These are phyloP conservation scores for Apiospora koreana DNA, from an alignment of 2,329 filamentous ascomycete genomes.

Conservation along the genomic window DNA sequence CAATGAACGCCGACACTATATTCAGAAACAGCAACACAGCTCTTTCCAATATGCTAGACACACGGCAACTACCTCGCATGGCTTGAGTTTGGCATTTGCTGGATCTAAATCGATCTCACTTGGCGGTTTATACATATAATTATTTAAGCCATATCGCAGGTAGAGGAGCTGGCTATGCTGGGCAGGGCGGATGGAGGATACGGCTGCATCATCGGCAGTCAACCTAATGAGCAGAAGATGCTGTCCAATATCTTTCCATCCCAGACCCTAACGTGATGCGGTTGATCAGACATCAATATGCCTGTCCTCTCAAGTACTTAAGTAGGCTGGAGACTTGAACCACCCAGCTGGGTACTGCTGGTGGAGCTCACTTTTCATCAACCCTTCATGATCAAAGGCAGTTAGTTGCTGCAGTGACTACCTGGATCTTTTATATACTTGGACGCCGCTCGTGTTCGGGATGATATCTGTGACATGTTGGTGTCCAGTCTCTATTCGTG, in stretches of 20 bases:
- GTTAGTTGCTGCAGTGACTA: background rate
- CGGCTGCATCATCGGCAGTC: background rate
- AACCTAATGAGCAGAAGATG: background rate
- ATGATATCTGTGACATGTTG: background rate
- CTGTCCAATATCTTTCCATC: background rate
- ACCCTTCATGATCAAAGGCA: background rate
- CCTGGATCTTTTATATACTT: background rate
- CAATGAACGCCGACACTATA: background rate
- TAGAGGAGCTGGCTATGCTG: background rate
- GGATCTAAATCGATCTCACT: background rate
- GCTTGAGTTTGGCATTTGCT: background rate
- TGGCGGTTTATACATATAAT: background rate
- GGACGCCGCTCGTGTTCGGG: background rate
- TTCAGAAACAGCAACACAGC: background rate
- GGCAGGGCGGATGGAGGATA: background rate
- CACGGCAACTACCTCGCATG: background rate
- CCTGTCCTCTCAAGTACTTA: background rate
- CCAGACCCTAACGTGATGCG: background rate
- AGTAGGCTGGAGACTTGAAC: background rate
- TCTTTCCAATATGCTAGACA: background rate
- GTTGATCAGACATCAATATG: background rate
- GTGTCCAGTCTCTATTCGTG: background rate
- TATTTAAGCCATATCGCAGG: background rate
- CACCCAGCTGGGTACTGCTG: background rate
- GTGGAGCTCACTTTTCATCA: background rate